Conservation (phyloP, 2,329 filamentous ascomycete genomes). For the Pseudogymnoascus destructans region DNA sequence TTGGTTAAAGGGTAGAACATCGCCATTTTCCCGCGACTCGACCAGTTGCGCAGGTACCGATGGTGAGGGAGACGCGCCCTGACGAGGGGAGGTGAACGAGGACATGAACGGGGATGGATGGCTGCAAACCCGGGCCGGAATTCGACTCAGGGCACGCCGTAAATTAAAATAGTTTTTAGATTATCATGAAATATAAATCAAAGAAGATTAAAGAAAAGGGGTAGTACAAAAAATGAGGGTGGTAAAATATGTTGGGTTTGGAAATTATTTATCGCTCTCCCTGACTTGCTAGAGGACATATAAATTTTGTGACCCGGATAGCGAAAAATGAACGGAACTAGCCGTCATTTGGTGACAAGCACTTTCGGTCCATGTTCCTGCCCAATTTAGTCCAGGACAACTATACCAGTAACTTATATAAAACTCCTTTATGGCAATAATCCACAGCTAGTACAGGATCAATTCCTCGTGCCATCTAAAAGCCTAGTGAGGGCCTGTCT, state of each 20-base stretch:
- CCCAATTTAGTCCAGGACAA: background rate
- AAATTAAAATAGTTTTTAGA: background rate
- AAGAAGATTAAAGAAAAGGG: background rate
- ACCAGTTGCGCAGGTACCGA: conserved; percentile 27
- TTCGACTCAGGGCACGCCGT: conserved; percentile 4
- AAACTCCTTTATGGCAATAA: background rate
- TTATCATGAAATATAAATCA: conserved; percentile 7
- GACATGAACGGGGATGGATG: background rate
- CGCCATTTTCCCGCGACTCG: conserved; percentile 50
- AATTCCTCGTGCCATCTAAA: background rate
- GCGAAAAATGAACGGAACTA: conserved; percentile 6
- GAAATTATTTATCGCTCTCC: background rate
- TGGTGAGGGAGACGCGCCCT: background rate
- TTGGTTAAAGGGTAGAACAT: conserved; percentile 34
- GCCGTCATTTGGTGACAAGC: conserved; percentile 4
- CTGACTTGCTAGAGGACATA: background rate
- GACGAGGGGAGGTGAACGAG: background rate
- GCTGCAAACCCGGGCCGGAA: background rate
- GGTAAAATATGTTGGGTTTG: conserved; percentile 3
- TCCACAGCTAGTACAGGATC: background rate
- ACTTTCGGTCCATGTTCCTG: background rate
- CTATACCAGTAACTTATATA: background rate
- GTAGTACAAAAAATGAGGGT: background rate
- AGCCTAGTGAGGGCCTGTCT: background rate
- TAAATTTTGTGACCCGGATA: conserved; percentile 10